Conservation (phyloP, 352 stramenopile genomes). For the Pythium folliculosum region DNA sequence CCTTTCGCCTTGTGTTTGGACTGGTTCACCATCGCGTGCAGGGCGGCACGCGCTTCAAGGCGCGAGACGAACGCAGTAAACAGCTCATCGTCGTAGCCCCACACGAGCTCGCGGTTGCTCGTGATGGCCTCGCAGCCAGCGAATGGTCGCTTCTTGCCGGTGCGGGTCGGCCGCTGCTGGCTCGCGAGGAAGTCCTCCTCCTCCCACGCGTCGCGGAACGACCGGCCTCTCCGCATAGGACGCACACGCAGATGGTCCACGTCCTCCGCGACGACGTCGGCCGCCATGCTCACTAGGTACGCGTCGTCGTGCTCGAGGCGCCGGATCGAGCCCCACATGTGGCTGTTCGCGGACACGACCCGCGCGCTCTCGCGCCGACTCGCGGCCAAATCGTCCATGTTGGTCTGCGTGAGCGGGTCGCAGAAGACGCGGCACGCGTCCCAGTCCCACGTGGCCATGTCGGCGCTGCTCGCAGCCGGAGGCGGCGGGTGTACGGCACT, state of each 20-base stretch:
- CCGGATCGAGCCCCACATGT: slow-evolving; percentile 20
- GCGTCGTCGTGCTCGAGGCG: slow-evolving; percentile 34
- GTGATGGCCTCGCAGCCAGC: slow-evolving; percentile 39
- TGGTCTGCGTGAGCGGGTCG: slow-evolving; percentile 43
- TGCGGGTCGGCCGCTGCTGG: slow-evolving; percentile 30
- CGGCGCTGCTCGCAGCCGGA: slow-evolving; percentile 10
- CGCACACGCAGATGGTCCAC: slow-evolving; percentile 30
- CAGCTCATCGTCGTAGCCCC: slow-evolving; percentile 75
- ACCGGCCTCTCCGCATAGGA: slow-evolving; percentile 51
- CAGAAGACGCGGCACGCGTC: slow-evolving; percentile 63
- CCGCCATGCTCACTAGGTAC: slow-evolving; percentile 43
- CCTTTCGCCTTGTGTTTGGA: background rate
- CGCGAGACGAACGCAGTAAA: slow-evolving; percentile 54
- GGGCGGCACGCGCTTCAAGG: slow-evolving; percentile 32
- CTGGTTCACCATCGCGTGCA: background rate
- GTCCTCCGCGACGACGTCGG: slow-evolving; percentile 36
- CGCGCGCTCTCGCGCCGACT: slow-evolving; percentile 57
- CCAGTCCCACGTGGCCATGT: slow-evolving; percentile 61
- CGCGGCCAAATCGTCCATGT: slow-evolving; percentile 55
- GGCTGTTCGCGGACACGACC: slow-evolving; percentile 49
- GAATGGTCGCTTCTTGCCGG: slow-evolving; percentile 41
- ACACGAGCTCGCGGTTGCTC: slow-evolving; percentile 65
- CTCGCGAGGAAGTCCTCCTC: slow-evolving; percentile 64
- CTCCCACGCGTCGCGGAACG: slow-evolving; percentile 78
- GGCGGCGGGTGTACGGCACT: slow-evolving; percentile 36